Conservation (phyloP, 495 filamentous ascomycete species). For the Trichoderma parareesei region DNA sequence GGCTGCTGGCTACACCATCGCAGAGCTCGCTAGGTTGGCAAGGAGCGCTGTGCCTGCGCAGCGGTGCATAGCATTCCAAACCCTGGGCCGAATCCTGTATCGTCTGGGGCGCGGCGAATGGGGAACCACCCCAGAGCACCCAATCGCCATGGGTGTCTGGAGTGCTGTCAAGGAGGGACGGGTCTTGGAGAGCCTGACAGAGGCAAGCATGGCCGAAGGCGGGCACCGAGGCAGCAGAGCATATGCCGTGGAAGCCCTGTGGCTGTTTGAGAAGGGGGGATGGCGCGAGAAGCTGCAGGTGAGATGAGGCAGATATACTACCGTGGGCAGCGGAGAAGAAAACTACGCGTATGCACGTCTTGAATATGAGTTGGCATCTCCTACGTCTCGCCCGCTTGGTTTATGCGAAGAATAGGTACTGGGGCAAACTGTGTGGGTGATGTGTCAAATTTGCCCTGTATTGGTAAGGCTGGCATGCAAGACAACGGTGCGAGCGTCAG, state of each 20-base stretch:
- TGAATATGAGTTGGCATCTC: too few relatives aligned
- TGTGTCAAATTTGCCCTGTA: too few relatives aligned
- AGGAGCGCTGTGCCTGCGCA: constrained; percentile 78
- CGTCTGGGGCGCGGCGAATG: constrained; percentile 74
- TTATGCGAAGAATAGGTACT: too few relatives aligned
- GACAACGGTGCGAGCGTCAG: too few relatives aligned
- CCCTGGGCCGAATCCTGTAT: constrained; percentile 76
- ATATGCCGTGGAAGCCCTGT: constrained; percentile 84
- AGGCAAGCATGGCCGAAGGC: constrained; percentile 49
- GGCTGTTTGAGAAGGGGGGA: constrained; percentile 82
- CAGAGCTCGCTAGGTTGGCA: constrained; percentile 74
- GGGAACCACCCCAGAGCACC: constrained; percentile 50
- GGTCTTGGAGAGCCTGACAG: constrained; percentile 63
- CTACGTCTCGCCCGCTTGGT: too few relatives aligned
- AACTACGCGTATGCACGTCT: too few relatives aligned
- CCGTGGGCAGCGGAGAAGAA: neutral
- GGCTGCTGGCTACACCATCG: constrained; percentile 88
- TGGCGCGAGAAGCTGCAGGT: constrained; percentile 38
- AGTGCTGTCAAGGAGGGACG: constrained; percentile 65
- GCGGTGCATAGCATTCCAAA: constrained; percentile 86
- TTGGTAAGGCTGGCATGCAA: too few relatives aligned
- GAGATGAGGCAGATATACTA: constrained; percentile 3
- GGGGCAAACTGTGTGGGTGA: too few relatives aligned
- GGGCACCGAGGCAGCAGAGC: constrained; percentile 56
- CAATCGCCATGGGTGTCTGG: constrained; percentile 58